These are phyloP conservation scores for Amphichorda felina DNA, from an alignment of 2,329 filamentous ascomycete genomes.

Conservation along the genomic window DNA sequence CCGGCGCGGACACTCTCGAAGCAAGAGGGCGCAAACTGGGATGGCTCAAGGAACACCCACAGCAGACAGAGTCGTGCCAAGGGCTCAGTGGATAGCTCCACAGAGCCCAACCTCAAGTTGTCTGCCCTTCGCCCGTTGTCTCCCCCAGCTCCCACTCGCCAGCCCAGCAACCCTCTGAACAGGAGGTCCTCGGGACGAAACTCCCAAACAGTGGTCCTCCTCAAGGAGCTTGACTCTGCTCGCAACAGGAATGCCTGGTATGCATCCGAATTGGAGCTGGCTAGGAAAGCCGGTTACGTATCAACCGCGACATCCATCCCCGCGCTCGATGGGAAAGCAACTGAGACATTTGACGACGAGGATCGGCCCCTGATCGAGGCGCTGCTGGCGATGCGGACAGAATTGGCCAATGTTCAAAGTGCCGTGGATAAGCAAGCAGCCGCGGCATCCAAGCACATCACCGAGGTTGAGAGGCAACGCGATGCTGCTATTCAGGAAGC, in stretches of 20 bases:
- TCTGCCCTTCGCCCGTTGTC: constrained; percentile 34
- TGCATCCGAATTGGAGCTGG: constrained; percentile 84
- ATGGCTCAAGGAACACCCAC: not conserved
- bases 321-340: constrained; percentile 60
- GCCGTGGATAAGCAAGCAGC: constrained; percentile 83
- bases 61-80: constrained; percentile 34
- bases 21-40: constrained; percentile 13
- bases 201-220: constrained; percentile 58
- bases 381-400: constrained; percentile 78
- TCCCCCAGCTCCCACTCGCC: constrained; percentile 44
- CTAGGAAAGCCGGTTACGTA: constrained; percentile 78
- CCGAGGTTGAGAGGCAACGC: constrained; percentile 87
- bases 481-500: constrained; percentile 93
- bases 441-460: constrained; percentile 76
- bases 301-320: constrained; percentile 60
- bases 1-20: constrained; percentile 9
- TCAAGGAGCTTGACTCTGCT: constrained; percentile 76
- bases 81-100: constrained; percentile 56
- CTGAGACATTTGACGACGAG: constrained; percentile 79
- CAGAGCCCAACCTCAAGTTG: constrained; percentile 40
- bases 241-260: constrained; percentile 94
- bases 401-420: constrained; percentile 78
- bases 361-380: constrained; percentile 89
- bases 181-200: constrained; percentile 49
- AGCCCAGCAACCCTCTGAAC: constrained; percentile 45